A percentile compares a stretch with the other conserved stretches of the same genome.
Conservation (phyloP, 495 filamentous ascomycete genomes). For the Aspergillus sclerotioniger region DNA sequence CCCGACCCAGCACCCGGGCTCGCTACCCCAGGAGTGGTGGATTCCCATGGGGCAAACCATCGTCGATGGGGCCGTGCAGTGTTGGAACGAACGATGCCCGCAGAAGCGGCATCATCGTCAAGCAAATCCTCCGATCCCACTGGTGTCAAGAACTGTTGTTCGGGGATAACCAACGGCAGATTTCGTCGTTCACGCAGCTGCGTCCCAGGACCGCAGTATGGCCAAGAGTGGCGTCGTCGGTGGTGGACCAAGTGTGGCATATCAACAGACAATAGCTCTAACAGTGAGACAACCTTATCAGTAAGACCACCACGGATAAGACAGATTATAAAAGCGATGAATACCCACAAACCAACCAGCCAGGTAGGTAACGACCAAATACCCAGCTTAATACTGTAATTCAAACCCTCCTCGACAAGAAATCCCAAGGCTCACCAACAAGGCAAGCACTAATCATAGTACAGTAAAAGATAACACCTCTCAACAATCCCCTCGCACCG, state of each 20-base stretch:
- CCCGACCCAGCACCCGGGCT: neutral
- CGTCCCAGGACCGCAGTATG: constrained; percentile 32
- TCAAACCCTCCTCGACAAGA: constrained; percentile 12
- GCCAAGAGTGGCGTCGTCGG: constrained; percentile 42
- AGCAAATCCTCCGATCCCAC: constrained; percentile 24
- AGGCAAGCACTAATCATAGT: constrained; percentile 8
- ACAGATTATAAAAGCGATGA: neutral
- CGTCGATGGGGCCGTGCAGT: constrained; percentile 22
- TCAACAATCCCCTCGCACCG: constrained; percentile 1
- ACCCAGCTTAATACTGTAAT: neutral
- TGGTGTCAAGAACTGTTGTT: constrained; percentile 20
- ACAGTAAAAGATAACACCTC: constrained; percentile 4
- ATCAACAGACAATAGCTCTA: neutral
- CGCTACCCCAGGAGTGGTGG: neutral
- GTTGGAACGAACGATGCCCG: constrained; percentile 33
- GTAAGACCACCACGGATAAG: neutral
- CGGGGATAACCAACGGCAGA: constrained; percentile 8
- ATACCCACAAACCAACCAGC: too few species aligned
- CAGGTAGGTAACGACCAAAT: neutral
- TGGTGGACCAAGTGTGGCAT: constrained; percentile 36
- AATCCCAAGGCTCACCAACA: constrained; percentile 2
- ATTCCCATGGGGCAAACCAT: constrained; percentile 15
- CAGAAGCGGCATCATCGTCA: constrained; percentile 34
- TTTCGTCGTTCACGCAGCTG: constrained; percentile 8
- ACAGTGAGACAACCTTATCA: neutral